Base-by-base conservation (phyloP, 352 stramenopile species). In the Globisporangium mamillatum region DNA sequence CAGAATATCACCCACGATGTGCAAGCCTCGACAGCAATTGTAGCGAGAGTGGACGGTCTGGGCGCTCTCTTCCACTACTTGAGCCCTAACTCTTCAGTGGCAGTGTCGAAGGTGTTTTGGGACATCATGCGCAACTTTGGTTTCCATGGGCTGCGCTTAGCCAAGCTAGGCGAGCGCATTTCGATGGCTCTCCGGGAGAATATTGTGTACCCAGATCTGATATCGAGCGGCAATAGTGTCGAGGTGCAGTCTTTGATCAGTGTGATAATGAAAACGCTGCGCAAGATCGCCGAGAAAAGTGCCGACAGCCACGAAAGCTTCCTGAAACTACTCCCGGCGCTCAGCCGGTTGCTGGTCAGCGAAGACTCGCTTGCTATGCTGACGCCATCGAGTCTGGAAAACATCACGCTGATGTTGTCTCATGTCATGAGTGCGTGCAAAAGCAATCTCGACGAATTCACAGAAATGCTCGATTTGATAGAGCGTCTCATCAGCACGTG, bases 261-360 rank as follows among this genome's bases (percentile, higher is more conserved):
- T 14, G 14, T 63, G 57, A 50, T 63, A 20, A 29, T 52, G 18
- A 63, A 50, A 22, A 63, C 57, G 10, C 57, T 63, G 57, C n/a
- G 34, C 16, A 46, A 27, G 57, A 29, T 63, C 22, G 20, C n/a
- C 5, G 12, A 38, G 34, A 48, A 29, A 14, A 32, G 32, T 20
- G n/a, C n/a, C 4, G 57, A 50, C 9, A 24, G 34, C 20, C 32
- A 34, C 22, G 32, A 50, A n/a, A 24, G n/a, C 14, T 46, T 46
- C 7, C 20, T 32, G 3, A 24, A 38, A 38, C 20, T 63, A 12
- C 22, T 63, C 32, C 32, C 57, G 24, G 57, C n/a, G 10, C 10
- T 63, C 8, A 27, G 34, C 25, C 57, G 34, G 32, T 32, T 63
- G 18, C 4, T 22, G 9, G 6, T 16, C 20, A 22, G 12, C 7